phyloP scores from a whole-genome alignment of 768 basidiomycete genomes.

The Russula sp. region DNA sequence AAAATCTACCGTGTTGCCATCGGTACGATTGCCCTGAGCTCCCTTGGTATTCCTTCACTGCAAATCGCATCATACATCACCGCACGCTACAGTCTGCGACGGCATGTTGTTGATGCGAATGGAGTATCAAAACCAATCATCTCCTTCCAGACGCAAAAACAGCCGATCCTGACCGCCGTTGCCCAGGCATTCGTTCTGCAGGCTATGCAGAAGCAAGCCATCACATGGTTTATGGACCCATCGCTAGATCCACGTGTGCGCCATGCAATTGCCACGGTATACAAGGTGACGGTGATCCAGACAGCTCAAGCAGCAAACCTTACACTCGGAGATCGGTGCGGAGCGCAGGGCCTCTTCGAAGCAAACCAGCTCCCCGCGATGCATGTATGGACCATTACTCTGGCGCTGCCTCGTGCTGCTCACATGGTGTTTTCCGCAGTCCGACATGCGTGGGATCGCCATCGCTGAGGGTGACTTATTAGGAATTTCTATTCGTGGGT shows the following conservation, averaged over 20 bases:
- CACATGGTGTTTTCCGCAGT: constrained; percentile 6
- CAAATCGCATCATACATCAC: constrained; percentile 48
- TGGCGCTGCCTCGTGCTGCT: constrained; percentile 27
- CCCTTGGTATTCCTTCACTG: constrained; percentile 37
- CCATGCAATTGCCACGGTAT: constrained; percentile 48
- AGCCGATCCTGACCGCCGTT: constrained; percentile 47
- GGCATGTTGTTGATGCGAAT: constrained; percentile 40
- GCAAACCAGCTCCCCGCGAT: constrained; percentile 52
- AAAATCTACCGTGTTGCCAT: constrained; percentile 23
- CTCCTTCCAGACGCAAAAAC: constrained; percentile 57
- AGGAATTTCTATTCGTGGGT: constrained; percentile 39
- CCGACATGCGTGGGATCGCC: constrained; percentile 28
- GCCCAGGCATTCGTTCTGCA: constrained; percentile 46
- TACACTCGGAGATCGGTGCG: constrained; percentile 55
- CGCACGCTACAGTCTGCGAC: constrained; percentile 51
- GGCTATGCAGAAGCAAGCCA: constrained; percentile 35
- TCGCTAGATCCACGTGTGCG: constrained; percentile 40
- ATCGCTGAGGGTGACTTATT: constrained; percentile 48
- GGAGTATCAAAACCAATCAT: constrained; percentile 44
- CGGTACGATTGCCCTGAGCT: constrained; percentile 24
- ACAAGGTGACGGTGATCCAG: constrained; percentile 44
- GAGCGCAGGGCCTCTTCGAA: constrained; percentile 59
- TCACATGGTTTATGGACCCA: constrained; percentile 32
- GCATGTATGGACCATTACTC: constrained; percentile 33
- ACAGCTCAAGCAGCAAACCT: constrained; percentile 29